Conservation (phyloP, 257 asterid genomes). For the Verbena officinalis region DNA sequence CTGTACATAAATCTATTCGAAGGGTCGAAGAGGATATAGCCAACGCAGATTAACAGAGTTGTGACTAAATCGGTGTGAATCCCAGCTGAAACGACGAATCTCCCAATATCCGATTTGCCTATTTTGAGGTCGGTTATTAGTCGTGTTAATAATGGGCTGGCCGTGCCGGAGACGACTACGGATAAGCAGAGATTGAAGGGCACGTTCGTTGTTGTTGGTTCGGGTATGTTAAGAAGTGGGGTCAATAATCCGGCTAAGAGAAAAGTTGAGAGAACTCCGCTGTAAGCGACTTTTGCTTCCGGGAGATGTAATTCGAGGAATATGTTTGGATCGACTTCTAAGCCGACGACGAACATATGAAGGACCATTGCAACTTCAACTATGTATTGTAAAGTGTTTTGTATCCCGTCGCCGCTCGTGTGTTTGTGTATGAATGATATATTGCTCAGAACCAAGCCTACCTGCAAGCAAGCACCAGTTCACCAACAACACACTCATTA, state of each 20-base stretch:
- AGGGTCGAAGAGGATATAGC: conserved; percentile 72
- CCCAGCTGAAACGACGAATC: conserved; percentile 78
- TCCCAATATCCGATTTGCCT: conserved; percentile 88
- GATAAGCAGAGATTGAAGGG: conserved; percentile 71
- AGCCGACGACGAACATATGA: conserved; percentile 86
- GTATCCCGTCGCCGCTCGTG: conserved; percentile 44
- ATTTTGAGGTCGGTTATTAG: conserved; percentile 82
- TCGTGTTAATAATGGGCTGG: conserved; percentile 67
- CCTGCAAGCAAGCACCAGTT: too few species aligned
- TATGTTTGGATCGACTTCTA: conserved; percentile 81
- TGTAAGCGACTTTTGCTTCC: conserved; percentile 78
- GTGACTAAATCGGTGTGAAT: conserved; percentile 69
- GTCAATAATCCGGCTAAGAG: conserved; percentile 53
- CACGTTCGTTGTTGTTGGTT: conserved; percentile 15
- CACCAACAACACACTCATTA: too few species aligned
- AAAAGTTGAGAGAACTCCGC: conserved; percentile 68
- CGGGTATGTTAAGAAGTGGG: conserved; percentile 53
- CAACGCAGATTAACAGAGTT: conserved; percentile 57
- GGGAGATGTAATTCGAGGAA: conserved; percentile 66
- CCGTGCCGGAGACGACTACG: conserved; percentile 62
- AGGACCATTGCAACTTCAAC: conserved; percentile 88
- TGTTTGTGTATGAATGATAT: conserved; percentile 49
- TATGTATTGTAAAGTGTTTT: conserved; percentile 54
- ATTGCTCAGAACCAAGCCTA: conserved; percentile 72
- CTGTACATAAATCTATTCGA: conserved; percentile 38